These are phyloP conservation scores for Globisporangium splendens DNA, from an alignment of 352 stramenopile genomes.

Conservation along the genomic window DNA sequence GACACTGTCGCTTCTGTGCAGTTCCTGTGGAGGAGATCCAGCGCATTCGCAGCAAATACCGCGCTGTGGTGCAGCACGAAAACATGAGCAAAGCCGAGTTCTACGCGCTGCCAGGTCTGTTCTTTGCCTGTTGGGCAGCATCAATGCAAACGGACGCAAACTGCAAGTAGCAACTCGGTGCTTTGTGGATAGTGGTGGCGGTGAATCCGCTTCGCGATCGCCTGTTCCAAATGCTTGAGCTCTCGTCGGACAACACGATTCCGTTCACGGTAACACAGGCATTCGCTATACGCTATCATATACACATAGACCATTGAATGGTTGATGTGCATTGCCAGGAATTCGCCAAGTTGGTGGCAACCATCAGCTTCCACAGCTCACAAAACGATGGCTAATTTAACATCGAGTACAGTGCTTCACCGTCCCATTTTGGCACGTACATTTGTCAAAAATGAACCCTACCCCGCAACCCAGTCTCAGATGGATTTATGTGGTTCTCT, in stretches of 20 bases:
- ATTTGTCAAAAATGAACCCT: neutral
- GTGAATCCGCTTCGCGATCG: constrained; percentile 44
- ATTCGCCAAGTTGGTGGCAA: constrained; percentile 46
- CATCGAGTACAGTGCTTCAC: neutral
- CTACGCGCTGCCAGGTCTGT: constrained; percentile 27
- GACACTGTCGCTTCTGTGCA: no score
- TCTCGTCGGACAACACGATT: constrained; percentile 27
- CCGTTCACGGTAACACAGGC: constrained; percentile 32
- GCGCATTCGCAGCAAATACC: constrained; percentile 43
- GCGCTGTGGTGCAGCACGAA: constrained; percentile 27
- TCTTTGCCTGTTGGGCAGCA: no score
- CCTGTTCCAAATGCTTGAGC: constrained; percentile 40
- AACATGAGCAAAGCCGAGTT: constrained; percentile 62
- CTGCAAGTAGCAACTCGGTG: no score
- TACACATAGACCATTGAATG: neutral
- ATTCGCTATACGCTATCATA: no score
- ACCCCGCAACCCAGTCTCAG: neutral
- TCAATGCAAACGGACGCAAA: no score
- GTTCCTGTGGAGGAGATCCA: constrained; percentile 54
- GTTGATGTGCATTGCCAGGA: constrained; percentile 23
- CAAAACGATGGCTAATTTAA: constrained; percentile 18
- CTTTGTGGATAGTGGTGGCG: constrained; percentile 16
- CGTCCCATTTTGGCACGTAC: neutral
- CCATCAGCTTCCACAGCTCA: constrained; percentile 59
- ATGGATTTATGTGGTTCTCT: neutral